Conservation (phyloP, 2,329 filamentous ascomycete genomes). For the Orbilia brochopaga region DNA sequence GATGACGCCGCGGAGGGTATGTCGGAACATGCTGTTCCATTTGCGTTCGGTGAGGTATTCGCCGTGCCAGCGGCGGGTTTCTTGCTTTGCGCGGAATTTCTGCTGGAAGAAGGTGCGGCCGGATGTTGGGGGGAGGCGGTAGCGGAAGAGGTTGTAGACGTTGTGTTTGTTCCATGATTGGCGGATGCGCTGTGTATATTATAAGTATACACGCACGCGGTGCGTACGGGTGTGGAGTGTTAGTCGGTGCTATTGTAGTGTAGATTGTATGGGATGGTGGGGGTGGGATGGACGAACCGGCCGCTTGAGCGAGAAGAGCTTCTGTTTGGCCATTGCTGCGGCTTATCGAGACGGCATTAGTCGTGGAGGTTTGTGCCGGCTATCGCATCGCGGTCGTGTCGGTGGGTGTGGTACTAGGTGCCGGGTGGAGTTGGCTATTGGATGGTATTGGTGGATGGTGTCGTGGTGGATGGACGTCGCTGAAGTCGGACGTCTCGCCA, state of each 20-base stretch:
- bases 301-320: conserved; percentile 41
- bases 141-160: conserved; percentile 79
- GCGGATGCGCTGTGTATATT: conserved; percentile 75
- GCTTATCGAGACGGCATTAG: background rate
- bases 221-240: background rate
- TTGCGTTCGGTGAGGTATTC: conserved; percentile 91
- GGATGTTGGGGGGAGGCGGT: conserved; percentile 60
- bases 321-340: conserved; percentile 30
- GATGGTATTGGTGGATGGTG: too few relatives aligned
- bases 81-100: conserved; percentile 91
- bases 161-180: conserved; percentile 99
- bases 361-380: background rate
- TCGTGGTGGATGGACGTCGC: too few relatives aligned
- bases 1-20: conserved; percentile 79
- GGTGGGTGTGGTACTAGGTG: too few relatives aligned
- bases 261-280: conserved; percentile 6
- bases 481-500: too few relatives aligned
- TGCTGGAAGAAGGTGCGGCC: conserved; percentile 88
- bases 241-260: background rate
- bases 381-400: background rate
- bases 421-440: too few relatives aligned
- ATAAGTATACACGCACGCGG: too few relatives aligned
- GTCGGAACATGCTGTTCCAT: conserved; percentile 91
- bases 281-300: conserved; percentile 25
- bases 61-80: conserved; percentile 86